Percentiles rank a stretch among this genome's conserved stretches.
phyloP scores from a whole-genome alignment of 2,329 filamentous ascomycete genomes.

The Aspergillus unguis region DNA sequence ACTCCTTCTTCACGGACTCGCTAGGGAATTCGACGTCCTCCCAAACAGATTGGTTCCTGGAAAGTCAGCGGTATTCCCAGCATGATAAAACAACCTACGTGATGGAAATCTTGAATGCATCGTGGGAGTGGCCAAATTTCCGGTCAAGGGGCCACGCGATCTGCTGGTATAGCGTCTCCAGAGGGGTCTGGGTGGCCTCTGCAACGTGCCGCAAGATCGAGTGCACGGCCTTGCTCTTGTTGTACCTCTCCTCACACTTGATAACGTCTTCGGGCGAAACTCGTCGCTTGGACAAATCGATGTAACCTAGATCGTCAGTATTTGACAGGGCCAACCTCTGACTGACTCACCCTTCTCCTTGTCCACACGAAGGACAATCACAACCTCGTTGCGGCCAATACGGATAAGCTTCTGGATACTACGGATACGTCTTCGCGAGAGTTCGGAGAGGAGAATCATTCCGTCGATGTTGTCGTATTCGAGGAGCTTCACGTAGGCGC shows the following conservation, averaged over 20 bases:
- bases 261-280: slow-evolving; percentile 96
- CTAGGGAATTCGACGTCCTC: slow-evolving; percentile 85
- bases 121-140: slow-evolving; percentile 93
- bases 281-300: slow-evolving; percentile 96
- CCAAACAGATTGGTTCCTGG: slow-evolving; percentile 91
- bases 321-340: background rate
- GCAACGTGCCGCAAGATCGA: slow-evolving; percentile 98
- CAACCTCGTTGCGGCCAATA: slow-evolving; percentile 96
- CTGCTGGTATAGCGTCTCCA: slow-evolving; percentile 87
- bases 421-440: slow-evolving; percentile 96
- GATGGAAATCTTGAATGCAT: slow-evolving; percentile 98
- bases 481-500: slow-evolving; percentile 97
- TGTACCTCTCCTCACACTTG: slow-evolving; percentile 98
- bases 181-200: slow-evolving; percentile 92
- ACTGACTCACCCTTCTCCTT: slow-evolving; percentile 81
- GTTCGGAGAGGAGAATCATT: slow-evolving; percentile 98
- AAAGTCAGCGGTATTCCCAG: background rate
- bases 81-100: slow-evolving; percentile 59
- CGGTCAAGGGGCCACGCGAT: slow-evolving; percentile 98
- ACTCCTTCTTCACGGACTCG: slow-evolving; percentile 79
- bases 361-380: slow-evolving; percentile 96
- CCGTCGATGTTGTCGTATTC: slow-evolving; percentile 99
- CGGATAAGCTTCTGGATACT: slow-evolving; percentile 99
- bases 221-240: slow-evolving; percentile 99
- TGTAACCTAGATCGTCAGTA: slow-evolving; percentile 63